These are phyloP conservation scores for Afroboletus lepidellus DNA, from an alignment of 1,284 basidiomycete genomes.

Conservation along the genomic window DNA sequence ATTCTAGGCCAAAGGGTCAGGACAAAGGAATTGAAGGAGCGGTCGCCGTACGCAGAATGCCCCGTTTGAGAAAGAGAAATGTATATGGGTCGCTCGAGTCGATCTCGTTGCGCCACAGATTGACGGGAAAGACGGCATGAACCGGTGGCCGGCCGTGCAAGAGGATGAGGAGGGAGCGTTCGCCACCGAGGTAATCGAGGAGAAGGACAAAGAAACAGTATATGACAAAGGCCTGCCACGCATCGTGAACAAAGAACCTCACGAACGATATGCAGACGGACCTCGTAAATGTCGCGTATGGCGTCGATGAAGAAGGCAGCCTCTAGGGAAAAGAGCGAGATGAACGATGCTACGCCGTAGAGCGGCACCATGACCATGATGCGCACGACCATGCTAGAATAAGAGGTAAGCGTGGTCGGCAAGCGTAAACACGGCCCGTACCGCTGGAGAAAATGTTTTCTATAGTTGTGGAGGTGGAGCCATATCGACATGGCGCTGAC, in stretches of 20 bases:
- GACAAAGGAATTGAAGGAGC: background rate
- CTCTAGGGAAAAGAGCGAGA: slow-evolving; percentile 92
- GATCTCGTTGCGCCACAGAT: slow-evolving; percentile 72
- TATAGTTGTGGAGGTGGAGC: slow-evolving; percentile 88
- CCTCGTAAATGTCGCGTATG: slow-evolving; percentile 95
- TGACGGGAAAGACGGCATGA: slow-evolving; percentile 83
- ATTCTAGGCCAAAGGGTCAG: slow-evolving; percentile 58
- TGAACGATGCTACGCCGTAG: slow-evolving; percentile 88
- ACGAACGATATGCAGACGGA: slow-evolving; percentile 35
- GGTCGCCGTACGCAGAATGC: slow-evolving; percentile 79
- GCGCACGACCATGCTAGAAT: slow-evolving; percentile 83
- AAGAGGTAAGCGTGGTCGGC: background rate
- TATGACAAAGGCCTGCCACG: slow-evolving; percentile 85
- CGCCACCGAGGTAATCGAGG: slow-evolving; percentile 88
- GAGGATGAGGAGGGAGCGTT: slow-evolving; percentile 87
- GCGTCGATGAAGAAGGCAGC: slow-evolving; percentile 97
- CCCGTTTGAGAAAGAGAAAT: slow-evolving; percentile 91
- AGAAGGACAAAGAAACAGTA: slow-evolving; percentile 89
- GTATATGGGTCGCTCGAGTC: slow-evolving; percentile 94
- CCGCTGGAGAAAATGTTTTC: slow-evolving; percentile 82
- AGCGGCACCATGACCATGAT: slow-evolving; percentile 98
- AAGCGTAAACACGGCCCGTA: slow-evolving; percentile 32
- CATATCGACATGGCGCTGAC: slow-evolving; percentile 84
- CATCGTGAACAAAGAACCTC: background rate
- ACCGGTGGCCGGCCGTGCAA: slow-evolving; percentile 89